A percentile compares a stretch with the other conserved stretches of the same genome.
Evolutionary conservation across 768 basidiomycete genomes (phyloP).

Genomic region (Mycena leptocephala): DNA sequence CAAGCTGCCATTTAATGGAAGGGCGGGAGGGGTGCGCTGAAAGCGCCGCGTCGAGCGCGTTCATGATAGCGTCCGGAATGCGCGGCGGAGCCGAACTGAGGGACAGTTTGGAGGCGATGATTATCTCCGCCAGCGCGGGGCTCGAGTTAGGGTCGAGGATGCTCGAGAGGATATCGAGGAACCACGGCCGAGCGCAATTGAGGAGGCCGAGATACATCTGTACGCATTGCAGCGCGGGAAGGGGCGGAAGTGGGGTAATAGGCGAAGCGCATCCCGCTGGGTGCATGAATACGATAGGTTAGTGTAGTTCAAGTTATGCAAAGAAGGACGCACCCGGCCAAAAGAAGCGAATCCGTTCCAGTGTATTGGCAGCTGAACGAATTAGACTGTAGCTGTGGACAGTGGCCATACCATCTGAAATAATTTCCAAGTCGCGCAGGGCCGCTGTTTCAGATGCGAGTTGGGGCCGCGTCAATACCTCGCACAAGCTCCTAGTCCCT

Average conservation of each 20-base stretch:
- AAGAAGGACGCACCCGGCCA: neutral
- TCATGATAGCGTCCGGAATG: no score
- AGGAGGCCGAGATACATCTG: neutral
- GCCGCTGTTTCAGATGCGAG: neutral
- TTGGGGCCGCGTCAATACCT: neutral
- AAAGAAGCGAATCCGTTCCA: neutral
- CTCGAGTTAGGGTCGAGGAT: neutral
- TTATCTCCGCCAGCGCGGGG: neutral
- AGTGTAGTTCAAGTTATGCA: no score
- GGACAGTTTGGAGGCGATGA: neutral
- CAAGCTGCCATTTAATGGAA: no score
- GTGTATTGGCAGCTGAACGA: neutral
- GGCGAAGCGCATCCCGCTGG: neutral
- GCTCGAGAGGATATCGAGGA: neutral
- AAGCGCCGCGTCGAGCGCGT: neutral
- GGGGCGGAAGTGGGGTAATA: neutral
- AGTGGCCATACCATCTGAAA: neutral
- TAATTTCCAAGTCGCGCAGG: neutral
- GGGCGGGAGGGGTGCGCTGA: no score
- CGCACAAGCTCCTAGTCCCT: neutral
- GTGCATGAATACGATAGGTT: no score
- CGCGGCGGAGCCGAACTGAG: neutral
- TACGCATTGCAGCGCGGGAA: neutral
- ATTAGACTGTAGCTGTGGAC: neutral
- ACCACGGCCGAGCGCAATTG: neutral